Conservation (phyloP, 805 yeast genomes). For the Candida odintsovae region DNA sequence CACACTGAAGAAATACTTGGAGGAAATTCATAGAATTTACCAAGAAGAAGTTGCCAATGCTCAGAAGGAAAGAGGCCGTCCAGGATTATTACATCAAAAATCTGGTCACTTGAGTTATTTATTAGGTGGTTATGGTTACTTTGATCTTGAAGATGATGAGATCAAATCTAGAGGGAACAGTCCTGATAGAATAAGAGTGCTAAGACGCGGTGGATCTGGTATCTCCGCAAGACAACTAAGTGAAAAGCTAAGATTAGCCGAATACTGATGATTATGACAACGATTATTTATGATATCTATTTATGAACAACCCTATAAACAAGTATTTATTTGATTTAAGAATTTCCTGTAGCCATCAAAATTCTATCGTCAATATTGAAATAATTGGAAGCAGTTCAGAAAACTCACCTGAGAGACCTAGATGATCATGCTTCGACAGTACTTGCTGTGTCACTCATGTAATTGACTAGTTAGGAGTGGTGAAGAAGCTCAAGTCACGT, state of each 20-base stretch:
- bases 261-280: slow-evolving; percentile 12
- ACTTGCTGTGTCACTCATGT: too few species aligned
- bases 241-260: slow-evolving; percentile 25
- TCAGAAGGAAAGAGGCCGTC: slow-evolving; percentile 22
- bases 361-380: too few species aligned
- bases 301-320: not conserved
- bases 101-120: slow-evolving; percentile 34
- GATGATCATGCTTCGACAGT: too few species aligned
- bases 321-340: not conserved
- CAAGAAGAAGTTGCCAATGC: slow-evolving; percentile 22
- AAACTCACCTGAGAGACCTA: too few species aligned
- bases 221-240: slow-evolving; percentile 22
- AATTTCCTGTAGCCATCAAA: too few species aligned
- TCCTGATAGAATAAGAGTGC: slow-evolving; percentile 20
- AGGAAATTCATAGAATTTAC: slow-evolving; percentile 50
- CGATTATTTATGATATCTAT: not conserved
- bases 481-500: not conserved
- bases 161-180: slow-evolving; percentile 39
- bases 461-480: too few species aligned
- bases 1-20: slow-evolving; percentile 57
- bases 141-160: slow-evolving; percentile 63
- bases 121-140: slow-evolving; percentile 85
- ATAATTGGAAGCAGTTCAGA: too few species aligned
- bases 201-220: slow-evolving; percentile 14
- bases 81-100: slow-evolving; percentile 18